Base-by-base conservation (phyloP, 768 basidiomycete species). In the Tulasnella sp. region DNA sequence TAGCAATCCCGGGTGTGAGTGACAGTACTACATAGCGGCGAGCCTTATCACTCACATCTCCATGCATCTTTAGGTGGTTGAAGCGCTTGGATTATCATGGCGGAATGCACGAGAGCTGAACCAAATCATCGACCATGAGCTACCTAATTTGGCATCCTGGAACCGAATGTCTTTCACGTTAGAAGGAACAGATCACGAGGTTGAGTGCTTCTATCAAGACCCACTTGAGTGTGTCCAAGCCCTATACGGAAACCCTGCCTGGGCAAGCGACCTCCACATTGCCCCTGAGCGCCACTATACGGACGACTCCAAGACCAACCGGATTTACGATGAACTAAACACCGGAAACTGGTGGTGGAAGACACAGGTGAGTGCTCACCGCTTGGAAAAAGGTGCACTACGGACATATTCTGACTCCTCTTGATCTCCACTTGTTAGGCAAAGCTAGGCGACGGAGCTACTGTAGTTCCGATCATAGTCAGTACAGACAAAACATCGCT, bases 401-500 rank as follows among this genome's bases (percentile, higher is more conserved):
- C 44, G 65, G 17, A 26, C 35, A n/a, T 35, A 35, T 19, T 39
- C 22, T 19, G 1, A 0, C 22, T 1, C 2, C n/a, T 4, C 22
- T 16, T 40, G 8, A 40, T 11, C 22, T 7, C 12, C 36, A 65
- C 22, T 52, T 22, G 16, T 40, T 71, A 74, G 72, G 63, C 22
- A 11, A 63, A 19, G 35, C 34, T 74, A 39, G 19, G n/a, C 35
- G 2, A 52, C 35, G 75, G 74, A 8, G 80, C 80, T 0, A 80
- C 82, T 2, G 77, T 84, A 4, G 75, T 81, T 0, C 84, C 84
- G 0, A 64, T 86, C 5, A 84, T 86, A 22, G 75, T 86, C 2
- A 80, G 83, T 0, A 80, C 83, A 0, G 83, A 86, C 76, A 85
- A 85, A 66, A 85, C 83, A 0, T 78, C 80, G 67, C 76, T 85